These are phyloP conservation scores for Diplotaxis tenuifolia DNA, from an alignment of 345 rosid species.

Conservation along the genomic window DNA sequence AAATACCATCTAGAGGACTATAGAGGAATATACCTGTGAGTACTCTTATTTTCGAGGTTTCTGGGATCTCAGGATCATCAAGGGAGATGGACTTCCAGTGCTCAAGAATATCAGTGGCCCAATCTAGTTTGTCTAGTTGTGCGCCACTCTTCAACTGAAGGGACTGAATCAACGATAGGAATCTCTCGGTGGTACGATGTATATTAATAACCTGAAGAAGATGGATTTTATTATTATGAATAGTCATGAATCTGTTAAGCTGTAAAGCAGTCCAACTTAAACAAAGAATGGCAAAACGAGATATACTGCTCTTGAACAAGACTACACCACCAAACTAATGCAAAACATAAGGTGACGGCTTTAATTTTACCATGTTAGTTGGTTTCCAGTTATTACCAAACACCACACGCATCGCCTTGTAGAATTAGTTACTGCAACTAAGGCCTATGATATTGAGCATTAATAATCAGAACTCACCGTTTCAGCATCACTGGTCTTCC, in stretches of 20 bases:
- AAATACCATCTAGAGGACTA: not conserved
- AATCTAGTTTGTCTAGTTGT: conserved; percentile 45
- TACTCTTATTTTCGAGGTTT: conserved; percentile 58
- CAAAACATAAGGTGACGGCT: conserved; percentile 5
- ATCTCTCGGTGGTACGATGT: conserved; percentile 55
- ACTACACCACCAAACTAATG: not conserved
- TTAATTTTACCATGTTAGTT: conserved; percentile 14
- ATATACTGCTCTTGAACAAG: conserved; percentile 5
- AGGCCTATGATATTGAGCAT: not conserved
- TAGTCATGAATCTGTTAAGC: conserved; percentile 2
- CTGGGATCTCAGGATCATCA: conserved; percentile 37
- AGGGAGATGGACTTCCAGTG: conserved; percentile 35
- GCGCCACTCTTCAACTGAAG: conserved; percentile 46
- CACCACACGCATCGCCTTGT: not conserved
- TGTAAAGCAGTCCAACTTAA: conserved; percentile 6
- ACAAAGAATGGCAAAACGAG: conserved; percentile 20
- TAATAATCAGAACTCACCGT: conserved; percentile 45
- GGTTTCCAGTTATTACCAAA: conserved; percentile 3
- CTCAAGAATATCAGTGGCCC: conserved; percentile 50
- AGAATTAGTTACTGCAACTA: conserved; percentile 33
- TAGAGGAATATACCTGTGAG: conserved; percentile 59
- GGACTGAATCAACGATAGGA: conserved; percentile 56
- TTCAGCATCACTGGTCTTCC: conserved; percentile 77
- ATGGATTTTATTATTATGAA: conserved; percentile 16
- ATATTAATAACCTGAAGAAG: conserved; percentile 62